Conservation (phyloP, 192 early-diverging fungal species). For the Endogone sp. region DNA sequence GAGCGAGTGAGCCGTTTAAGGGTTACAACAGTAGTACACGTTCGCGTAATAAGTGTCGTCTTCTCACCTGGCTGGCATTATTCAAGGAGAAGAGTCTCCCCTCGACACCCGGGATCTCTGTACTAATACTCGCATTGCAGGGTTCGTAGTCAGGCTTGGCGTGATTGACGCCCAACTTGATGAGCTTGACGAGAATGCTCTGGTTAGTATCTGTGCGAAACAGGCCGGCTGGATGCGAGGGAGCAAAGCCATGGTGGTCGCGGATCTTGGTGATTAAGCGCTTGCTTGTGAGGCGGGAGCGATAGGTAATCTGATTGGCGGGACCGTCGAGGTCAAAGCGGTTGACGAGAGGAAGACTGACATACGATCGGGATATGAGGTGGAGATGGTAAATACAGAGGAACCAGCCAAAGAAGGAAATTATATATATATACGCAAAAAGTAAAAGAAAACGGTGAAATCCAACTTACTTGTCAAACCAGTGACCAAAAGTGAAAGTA, state of each 20-base stretch:
- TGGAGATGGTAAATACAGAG: not conserved
- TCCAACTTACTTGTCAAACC: conserved; percentile 60
- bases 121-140: conserved; percentile 57
- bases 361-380: not conserved
- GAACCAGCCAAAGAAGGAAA: too few species aligned
- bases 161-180: conserved; percentile 51
- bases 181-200: conserved; percentile 59
- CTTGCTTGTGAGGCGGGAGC: conserved; percentile 58
- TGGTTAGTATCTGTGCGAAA: conserved; percentile 69
- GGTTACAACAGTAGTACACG: too few species aligned
- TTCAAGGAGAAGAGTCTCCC: conserved; percentile 67
- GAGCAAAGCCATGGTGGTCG: conserved; percentile 64
- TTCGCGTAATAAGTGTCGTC: too few species aligned
- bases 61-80: conserved; percentile 62
- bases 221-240: conserved; percentile 60
- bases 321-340: conserved; percentile 60
- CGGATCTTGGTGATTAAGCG: conserved; percentile 60
- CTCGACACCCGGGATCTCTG: conserved; percentile 53
- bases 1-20: too few species aligned
- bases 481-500: conserved; percentile 62
- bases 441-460: not conserved
- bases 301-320: conserved; percentile 52
- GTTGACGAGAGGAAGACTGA: conserved; percentile 63
- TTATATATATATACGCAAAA: not conserved
- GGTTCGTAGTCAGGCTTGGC: conserved; percentile 62